phyloP scores from a whole-genome alignment of 306 rosid genomes.

The Prinsepia uniflora region DNA sequence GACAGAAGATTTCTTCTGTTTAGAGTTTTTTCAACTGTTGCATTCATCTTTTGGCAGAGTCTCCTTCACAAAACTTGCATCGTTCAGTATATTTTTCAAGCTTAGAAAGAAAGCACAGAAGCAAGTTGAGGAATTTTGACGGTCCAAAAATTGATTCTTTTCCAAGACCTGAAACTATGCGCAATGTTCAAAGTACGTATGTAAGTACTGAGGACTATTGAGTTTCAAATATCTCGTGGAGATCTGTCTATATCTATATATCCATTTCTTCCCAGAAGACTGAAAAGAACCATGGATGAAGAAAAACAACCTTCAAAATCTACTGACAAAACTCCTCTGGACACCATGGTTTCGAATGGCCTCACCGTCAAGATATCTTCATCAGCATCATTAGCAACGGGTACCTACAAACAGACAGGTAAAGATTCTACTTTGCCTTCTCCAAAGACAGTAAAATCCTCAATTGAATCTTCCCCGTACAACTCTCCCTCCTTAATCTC shows the following conservation, averaged over 20 bases:
- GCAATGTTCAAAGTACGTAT: constrained; percentile 1
- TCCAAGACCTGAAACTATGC: background rate
- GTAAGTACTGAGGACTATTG: no score
- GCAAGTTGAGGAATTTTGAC: background rate
- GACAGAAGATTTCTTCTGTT: constrained; percentile 1
- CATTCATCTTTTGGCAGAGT: constrained; percentile 40
- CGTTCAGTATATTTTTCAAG: constrained; percentile 1
- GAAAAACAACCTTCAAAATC: background rate
- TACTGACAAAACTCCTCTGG: background rate
- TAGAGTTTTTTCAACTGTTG: constrained; percentile 30
- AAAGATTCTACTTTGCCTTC: constrained; percentile 35
- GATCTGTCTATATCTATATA: background rate
- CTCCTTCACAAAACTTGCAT: constrained; percentile 18
- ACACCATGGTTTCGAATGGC: constrained; percentile 27
- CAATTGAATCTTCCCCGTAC: constrained; percentile 53
- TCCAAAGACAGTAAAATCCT: constrained; percentile 38
- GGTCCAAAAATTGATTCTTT: background rate
- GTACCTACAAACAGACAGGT: constrained; percentile 17
- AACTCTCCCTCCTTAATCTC: constrained; percentile 76
- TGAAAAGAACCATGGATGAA: constrained; percentile 36
- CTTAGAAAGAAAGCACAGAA: background rate
- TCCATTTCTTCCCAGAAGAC: no score
- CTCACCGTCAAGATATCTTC: constrained; percentile 53
- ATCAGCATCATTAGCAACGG: constrained; percentile 39
- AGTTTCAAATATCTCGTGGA: background rate